Conservation (phyloP, 2,329 filamentous ascomycete genomes). For the Botryotinia narcissicola region DNA sequence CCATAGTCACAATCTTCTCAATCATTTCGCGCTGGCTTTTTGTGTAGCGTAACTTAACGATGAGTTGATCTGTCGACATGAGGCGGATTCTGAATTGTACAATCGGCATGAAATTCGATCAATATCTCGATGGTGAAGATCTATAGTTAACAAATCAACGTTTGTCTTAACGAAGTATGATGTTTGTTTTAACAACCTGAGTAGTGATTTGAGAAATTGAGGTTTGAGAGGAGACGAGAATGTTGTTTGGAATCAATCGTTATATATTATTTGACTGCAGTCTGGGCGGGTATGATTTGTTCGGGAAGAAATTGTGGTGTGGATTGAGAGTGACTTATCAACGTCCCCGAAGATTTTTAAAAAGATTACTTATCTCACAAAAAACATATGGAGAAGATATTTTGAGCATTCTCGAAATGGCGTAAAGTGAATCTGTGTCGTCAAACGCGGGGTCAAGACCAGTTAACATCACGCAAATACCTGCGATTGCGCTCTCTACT, state of each 20-base stretch:
- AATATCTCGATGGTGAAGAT: background rate
- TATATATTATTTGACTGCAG: background rate
- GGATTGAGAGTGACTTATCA: background rate
- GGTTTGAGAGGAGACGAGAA: background rate
- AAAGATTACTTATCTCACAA: background rate
- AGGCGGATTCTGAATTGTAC: no score
- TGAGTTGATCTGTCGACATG: background rate
- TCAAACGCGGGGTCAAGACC: background rate
- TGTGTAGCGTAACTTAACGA: background rate
- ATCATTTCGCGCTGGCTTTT: background rate
- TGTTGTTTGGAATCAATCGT: rapidly evolving
- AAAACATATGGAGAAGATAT: background rate
- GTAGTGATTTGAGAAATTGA: rapidly evolving
- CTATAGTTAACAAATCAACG: background rate
- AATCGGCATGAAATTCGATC: rapidly evolving
- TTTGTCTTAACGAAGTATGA: rapidly evolving
- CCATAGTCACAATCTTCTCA: background rate
- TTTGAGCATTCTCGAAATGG: background rate
- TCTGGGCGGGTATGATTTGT: background rate
- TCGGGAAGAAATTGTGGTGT: background rate
- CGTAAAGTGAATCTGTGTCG: background rate
- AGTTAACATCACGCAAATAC: background rate
- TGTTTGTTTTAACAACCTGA: background rate
- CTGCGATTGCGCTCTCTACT: background rate
- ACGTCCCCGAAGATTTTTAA: background rate